Conservation (phyloP, 495 filamentous ascomycete species). For the Trichoderma erinaceum region DNA sequence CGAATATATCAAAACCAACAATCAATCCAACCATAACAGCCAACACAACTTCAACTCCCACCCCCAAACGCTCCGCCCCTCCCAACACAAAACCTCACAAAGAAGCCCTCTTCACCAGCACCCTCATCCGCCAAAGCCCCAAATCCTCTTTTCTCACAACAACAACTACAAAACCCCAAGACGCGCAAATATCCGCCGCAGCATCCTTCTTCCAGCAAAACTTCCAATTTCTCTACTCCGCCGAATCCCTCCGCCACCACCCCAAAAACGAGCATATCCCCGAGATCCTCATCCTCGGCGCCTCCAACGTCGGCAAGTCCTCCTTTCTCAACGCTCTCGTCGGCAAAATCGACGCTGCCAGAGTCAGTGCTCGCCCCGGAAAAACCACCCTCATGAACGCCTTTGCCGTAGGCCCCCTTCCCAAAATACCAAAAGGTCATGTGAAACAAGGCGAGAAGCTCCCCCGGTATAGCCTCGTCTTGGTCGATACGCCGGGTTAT, state of each 20-base stretch:
- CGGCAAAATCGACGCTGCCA: slow-evolving; percentile 31
- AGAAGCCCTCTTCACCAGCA: slow-evolving; percentile 4
- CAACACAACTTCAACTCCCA: too few relatives aligned
- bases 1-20: background rate
- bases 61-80: slow-evolving; percentile 1
- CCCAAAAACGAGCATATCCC: slow-evolving; percentile 48
- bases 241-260: slow-evolving; percentile 64
- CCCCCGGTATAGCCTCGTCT: slow-evolving; percentile 50
- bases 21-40: background rate
- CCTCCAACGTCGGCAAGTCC: slow-evolving; percentile 90
- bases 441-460: slow-evolving; percentile 36
- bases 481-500: slow-evolving; percentile 94
- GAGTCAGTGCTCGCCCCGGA: slow-evolving; percentile 47
- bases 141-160: background rate
- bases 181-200: slow-evolving; percentile 32
- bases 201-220: slow-evolving; percentile 56
- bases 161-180: background rate
- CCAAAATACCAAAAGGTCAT: slow-evolving; percentile 20
- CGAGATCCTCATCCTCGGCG: slow-evolving; percentile 59
- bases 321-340: slow-evolving; percentile 80
- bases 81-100: slow-evolving; percentile 3
- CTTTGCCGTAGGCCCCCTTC: slow-evolving; percentile 61
- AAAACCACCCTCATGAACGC: slow-evolving; percentile 78
- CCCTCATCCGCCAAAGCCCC: slow-evolving; percentile 2
- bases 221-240: slow-evolving; percentile 64